Conservation (phyloP, 2,329 filamentous ascomycete genomes). For the Talaromyces sp. region DNA sequence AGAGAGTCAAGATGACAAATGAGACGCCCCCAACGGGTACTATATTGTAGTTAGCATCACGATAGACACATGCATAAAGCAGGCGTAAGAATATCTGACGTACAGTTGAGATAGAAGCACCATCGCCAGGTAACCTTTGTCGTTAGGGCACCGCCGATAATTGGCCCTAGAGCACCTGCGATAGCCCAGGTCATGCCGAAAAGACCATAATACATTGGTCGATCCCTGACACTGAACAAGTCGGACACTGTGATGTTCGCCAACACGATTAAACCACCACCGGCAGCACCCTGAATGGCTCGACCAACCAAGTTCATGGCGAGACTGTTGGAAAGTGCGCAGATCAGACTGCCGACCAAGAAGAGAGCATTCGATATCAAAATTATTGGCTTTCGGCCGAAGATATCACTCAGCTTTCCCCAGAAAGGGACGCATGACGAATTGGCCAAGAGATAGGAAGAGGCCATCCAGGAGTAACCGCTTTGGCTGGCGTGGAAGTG, state of each 20-base stretch:
- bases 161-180: slow-evolving; percentile 56
- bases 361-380: slow-evolving; percentile 59
- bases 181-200: slow-evolving; percentile 61
- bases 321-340: slow-evolving; percentile 54
- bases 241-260: slow-evolving; percentile 62
- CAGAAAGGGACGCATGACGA: slow-evolving; percentile 52
- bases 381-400: slow-evolving; percentile 60
- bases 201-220: slow-evolving; percentile 59
- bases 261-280: slow-evolving; percentile 60
- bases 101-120: slow-evolving; percentile 58
- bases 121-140: slow-evolving; percentile 57
- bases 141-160: slow-evolving; percentile 60
- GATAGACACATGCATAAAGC: neutral
- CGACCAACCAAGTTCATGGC: slow-evolving; percentile 60
- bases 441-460: slow-evolving; percentile 43
- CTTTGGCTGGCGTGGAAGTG: slow-evolving; percentile 40
- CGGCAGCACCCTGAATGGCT: slow-evolving; percentile 60
- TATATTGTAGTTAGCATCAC: slow-evolving; percentile 13
- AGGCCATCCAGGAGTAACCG: slow-evolving; percentile 47
- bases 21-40: slow-evolving; percentile 58
- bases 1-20: slow-evolving; percentile 55
- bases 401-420: slow-evolving; percentile 64
- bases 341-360: slow-evolving; percentile 59
- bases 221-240: slow-evolving; percentile 56
- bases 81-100: slow-evolving; percentile 8